Evolutionary conservation across 2,329 filamentous ascomycete species (phyloP).

Genomic region (Exophiala lecanii-corni): DNA sequence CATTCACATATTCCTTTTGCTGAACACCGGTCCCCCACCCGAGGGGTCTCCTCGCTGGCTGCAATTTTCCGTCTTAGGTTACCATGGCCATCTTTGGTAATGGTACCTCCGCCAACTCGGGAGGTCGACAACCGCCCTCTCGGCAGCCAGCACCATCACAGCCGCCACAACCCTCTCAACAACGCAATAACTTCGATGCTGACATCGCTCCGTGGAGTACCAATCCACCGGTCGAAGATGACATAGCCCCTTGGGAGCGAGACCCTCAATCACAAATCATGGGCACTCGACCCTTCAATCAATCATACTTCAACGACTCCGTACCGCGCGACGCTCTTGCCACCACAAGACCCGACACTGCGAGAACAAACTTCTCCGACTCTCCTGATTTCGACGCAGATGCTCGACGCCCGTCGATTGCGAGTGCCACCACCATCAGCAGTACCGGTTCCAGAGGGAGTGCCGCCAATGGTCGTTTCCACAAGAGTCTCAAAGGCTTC

Average conservation of each 20-base stretch:
- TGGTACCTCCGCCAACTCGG: constrained; percentile 23
- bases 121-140: constrained; percentile 20
- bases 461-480: constrained; percentile 62
- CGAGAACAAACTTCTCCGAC: constrained; percentile 52
- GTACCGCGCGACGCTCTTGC: constrained; percentile 49
- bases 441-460: constrained; percentile 77
- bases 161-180: constrained; percentile 13
- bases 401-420: constrained; percentile 77
- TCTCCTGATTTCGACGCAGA: constrained; percentile 61
- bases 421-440: constrained; percentile 80
- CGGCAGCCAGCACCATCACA: not conserved
- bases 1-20: not conserved
- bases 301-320: constrained; percentile 22
- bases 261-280: constrained; percentile 25
- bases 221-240: constrained; percentile 27
- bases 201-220: constrained; percentile 31
- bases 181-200: constrained; percentile 20
- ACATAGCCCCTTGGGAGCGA: constrained; percentile 29
- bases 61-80: not conserved
- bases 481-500: constrained; percentile 82
- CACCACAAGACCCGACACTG: constrained; percentile 57
- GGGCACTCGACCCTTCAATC: constrained; percentile 22
- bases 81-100: constrained; percentile 20
- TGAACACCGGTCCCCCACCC: not conserved
- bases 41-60: not conserved